A percentile compares a stretch with the other conserved stretches of the same genome.
phyloP scores from a whole-genome alignment of 805 yeast species.

The Candida ficus region DNA sequence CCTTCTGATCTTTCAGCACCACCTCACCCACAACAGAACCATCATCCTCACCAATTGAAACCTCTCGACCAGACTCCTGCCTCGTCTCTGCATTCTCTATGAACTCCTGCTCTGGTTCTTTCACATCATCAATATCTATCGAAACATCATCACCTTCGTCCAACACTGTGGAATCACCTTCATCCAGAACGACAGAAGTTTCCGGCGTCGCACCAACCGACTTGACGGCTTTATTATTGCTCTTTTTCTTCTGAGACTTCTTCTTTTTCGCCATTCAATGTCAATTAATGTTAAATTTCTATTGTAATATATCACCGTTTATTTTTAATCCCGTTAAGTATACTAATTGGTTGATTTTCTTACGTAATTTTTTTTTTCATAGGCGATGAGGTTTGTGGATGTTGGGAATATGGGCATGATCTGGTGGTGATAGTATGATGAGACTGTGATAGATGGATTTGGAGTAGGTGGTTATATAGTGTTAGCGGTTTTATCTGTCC shows the following conservation, averaged over 20 bases:
- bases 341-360: no score
- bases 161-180: not conserved
- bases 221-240: not conserved
- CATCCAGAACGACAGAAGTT: not conserved
- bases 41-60: slow-evolving; percentile 1
- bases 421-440: no score
- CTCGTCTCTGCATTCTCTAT: not conserved
- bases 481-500: no score
- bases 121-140: slow-evolving; percentile 1
- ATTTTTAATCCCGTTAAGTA: no score
- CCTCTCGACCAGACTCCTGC: not conserved
- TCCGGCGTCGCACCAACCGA: no score
- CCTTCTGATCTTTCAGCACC: not conserved
- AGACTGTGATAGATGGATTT: no score
- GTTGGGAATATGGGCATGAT: no score
- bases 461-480: no score
- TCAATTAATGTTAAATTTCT: no score
- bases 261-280: slow-evolving; percentile 20
- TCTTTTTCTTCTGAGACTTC: slow-evolving; percentile 10
- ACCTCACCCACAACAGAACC: not conserved
- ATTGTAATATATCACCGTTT: no score
- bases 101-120: not conserved
- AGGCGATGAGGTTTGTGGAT: no score
- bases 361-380: no score
- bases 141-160: not conserved